Evolutionary conservation across 1,139 yeast genomes (phyloP).

Genomic region (Arxiozyma slooffiae): DNA sequence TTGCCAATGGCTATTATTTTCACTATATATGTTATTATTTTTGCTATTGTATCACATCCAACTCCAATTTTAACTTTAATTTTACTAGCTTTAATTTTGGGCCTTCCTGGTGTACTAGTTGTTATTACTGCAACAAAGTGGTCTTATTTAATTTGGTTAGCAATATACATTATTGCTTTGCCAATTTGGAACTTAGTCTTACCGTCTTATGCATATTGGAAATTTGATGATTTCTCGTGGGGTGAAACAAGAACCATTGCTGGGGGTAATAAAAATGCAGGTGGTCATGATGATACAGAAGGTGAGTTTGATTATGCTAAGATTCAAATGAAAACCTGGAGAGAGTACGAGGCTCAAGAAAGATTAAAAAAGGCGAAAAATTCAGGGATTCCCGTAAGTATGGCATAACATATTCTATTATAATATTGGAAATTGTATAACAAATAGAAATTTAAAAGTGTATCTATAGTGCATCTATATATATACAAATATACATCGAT

Average conservation of each 20-base stretch:
- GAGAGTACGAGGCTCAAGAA: slow-evolving; percentile 72
- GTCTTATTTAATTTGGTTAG: slow-evolving; percentile 73
- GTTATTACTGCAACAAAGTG: slow-evolving; percentile 78
- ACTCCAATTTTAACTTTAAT: slow-evolving; percentile 76
- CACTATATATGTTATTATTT: slow-evolving; percentile 70
- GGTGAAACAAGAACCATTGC: slow-evolving; percentile 89
- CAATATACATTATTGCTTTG: slow-evolving; percentile 67
- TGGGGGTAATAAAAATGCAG: slow-evolving; percentile 44
- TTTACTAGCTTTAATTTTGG: slow-evolving; percentile 72
- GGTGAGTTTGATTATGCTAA: slow-evolving; percentile 86
- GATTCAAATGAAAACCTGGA: slow-evolving; percentile 87
- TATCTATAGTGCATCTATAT: too few species aligned
- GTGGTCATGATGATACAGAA: slow-evolving; percentile 52
- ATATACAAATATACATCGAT: background rate
- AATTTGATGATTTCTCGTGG: slow-evolving; percentile 97
- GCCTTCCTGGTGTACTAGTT: slow-evolving; percentile 80
- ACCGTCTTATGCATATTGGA: slow-evolving; percentile 89
- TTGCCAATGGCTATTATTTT: slow-evolving; percentile 73
- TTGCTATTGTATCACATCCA: slow-evolving; percentile 69
- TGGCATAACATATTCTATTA: slow-evolving; percentile 2
- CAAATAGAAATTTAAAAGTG: background rate
- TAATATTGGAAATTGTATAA: background rate
- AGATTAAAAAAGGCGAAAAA: slow-evolving; percentile 9
- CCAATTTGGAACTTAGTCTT: slow-evolving; percentile 93
- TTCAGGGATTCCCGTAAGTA: slow-evolving; percentile 1